A percentile compares a stretch with the other conserved stretches of the same genome.
Conservation (phyloP, 2,329 filamentous ascomycete species). For the Aspergillus fumigatiaffinis region DNA sequence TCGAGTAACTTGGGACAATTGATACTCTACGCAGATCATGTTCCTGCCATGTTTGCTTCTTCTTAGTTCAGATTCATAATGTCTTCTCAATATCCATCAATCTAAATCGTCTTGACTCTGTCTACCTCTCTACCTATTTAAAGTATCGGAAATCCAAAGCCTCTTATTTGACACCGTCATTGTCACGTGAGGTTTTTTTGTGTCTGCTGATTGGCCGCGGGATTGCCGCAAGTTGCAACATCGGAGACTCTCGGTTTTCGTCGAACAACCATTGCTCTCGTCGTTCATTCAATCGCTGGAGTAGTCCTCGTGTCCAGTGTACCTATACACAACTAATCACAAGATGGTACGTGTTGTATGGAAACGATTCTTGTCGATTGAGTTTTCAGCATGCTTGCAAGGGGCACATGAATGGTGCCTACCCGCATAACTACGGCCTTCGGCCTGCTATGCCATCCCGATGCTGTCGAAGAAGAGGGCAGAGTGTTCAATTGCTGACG, state of each 20-base stretch:
- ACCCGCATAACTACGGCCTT: neutral
- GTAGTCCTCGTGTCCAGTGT: slow-evolving; percentile 24
- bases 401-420: neutral
- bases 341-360: slow-evolving; percentile 28
- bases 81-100: neutral
- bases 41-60: neutral
- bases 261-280: slow-evolving; percentile 18
- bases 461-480: neutral
- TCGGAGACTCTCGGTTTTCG: slow-evolving; percentile 35
- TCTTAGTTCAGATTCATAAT: neutral
- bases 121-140: too few relatives aligned
- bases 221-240: slow-evolving; percentile 14
- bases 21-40: too few relatives aligned
- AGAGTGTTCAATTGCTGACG: slow-evolving; percentile 17
- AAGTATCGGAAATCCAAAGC: slow-evolving; percentile 9
- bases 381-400: neutral
- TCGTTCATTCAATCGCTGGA: slow-evolving; percentile 17
- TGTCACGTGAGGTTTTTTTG: slow-evolving; percentile 19
- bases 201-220: slow-evolving; percentile 24
- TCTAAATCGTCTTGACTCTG: neutral
- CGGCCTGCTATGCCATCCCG: slow-evolving; percentile 1
- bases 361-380: neutral
- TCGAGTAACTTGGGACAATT: neutral
- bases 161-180: slow-evolving; percentile 13
- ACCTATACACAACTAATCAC: slow-evolving; percentile 17